Evolutionary conservation across 495 filamentous ascomycete species (phyloP).

Genomic region (Hypoxylon lenormandii): DNA sequence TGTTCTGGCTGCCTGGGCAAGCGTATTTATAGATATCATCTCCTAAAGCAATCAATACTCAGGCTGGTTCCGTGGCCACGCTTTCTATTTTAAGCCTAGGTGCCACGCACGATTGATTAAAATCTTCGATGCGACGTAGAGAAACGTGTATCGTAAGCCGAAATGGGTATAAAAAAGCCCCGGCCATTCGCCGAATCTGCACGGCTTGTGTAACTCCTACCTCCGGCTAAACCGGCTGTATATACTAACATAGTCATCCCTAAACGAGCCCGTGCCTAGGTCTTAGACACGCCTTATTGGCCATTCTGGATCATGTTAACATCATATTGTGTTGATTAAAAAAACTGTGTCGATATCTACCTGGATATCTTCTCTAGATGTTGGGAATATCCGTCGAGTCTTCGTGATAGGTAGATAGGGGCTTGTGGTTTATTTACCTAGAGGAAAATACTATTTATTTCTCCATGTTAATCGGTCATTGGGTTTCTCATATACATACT

Average conservation of each 20-base stretch:
- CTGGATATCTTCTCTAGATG: background rate
- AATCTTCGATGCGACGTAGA: conserved; percentile 14
- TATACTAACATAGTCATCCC: conserved; percentile 15
- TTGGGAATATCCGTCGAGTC: background rate
- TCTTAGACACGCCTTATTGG: background rate
- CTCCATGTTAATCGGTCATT: background rate
- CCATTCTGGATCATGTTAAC: background rate
- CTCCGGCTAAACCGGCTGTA: conserved; percentile 44
- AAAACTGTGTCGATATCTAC: background rate
- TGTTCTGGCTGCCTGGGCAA: conserved; percentile 19
- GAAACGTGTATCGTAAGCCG: conserved; percentile 12
- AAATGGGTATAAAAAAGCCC: conserved; percentile 13
- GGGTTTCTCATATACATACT: background rate
- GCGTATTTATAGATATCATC: conserved; percentile 27
- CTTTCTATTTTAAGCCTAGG: conserved; percentile 36
- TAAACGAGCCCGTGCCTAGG: conserved; percentile 16
- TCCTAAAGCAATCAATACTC: conserved; percentile 13
- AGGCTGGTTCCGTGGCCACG: conserved; percentile 2
- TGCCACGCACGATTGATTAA: conserved; percentile 23
- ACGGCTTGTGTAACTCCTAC: conserved; percentile 3
- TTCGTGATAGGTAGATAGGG: conserved; percentile 4
- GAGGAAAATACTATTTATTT: background rate
- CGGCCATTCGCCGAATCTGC: conserved; percentile 16
- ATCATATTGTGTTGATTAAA: conserved; percentile 7
- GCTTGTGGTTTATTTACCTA: background rate